Percentiles rank a stretch among this genome's conserved stretches.
Evolutionary conservation across 805 yeast genomes (phyloP).

Genomic region (Candida tammaniensis): DNA sequence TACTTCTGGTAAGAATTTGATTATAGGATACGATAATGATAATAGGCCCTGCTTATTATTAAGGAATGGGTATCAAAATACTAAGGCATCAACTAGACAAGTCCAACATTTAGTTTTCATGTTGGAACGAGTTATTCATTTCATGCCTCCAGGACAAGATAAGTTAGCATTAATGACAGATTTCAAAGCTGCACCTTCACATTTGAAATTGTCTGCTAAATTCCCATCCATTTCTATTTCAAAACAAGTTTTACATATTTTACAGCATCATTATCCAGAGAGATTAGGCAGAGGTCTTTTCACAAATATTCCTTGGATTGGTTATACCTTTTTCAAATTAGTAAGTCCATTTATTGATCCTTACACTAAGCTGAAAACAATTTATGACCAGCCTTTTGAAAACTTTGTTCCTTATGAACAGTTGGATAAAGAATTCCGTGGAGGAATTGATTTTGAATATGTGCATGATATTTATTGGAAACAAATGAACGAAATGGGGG

Average conservation of each 20-base stretch:
- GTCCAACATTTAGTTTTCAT: conserved; percentile 57
- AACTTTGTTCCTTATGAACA: conserved; percentile 53
- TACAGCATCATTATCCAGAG: conserved; percentile 60
- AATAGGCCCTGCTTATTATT: conserved; percentile 53
- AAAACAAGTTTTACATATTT: conserved; percentile 47
- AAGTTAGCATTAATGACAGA: conserved; percentile 54
- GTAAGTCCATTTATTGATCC: conserved; percentile 61
- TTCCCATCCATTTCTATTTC: conserved; percentile 51
- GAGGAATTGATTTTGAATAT: conserved; percentile 49
- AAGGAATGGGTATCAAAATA: conserved; percentile 55
- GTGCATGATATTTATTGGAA: conserved; percentile 55
- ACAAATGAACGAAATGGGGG: conserved; percentile 44
- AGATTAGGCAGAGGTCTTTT: conserved; percentile 53
- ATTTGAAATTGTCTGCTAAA: conserved; percentile 35
- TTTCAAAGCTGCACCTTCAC: conserved; percentile 46
- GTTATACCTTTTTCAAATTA: conserved; percentile 53
- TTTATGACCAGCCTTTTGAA: conserved; percentile 57
- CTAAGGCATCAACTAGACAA: conserved; percentile 49
- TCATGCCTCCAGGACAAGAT: conserved; percentile 60
- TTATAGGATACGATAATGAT: conserved; percentile 53
- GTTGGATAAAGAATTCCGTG: conserved; percentile 48
- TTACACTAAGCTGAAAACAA: conserved; percentile 53
- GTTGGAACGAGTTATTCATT: conserved; percentile 51
- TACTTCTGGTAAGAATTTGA: conserved; percentile 51
- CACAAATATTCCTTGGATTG: conserved; percentile 56